Evolutionary conservation across 768 basidiomycete genomes (phyloP).

Genomic region (Tricholoma sp.): DNA sequence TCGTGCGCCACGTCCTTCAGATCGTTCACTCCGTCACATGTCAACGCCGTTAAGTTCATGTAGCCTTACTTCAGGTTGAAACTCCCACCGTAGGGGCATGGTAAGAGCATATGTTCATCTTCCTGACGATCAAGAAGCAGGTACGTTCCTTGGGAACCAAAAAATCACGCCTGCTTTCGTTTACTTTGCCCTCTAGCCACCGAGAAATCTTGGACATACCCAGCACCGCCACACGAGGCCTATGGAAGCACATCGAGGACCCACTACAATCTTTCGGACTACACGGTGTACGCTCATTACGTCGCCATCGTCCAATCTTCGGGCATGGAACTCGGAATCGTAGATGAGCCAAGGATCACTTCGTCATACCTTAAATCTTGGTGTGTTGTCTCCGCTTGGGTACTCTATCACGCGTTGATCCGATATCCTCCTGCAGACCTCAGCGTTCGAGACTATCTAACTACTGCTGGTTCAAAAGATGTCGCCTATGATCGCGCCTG

Average conservation of each 20-base stretch:
- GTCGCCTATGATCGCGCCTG: not conserved
- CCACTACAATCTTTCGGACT: not conserved
- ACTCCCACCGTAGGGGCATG: not conserved
- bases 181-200: not conserved
- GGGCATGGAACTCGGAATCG: slow-evolving; percentile 8
- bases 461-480: not conserved
- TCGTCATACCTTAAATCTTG: slow-evolving; percentile 14
- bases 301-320: slow-evolving; percentile 13
- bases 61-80: not conserved
- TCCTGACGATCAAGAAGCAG: not conserved
- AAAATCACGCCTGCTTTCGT: not conserved
- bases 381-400: not conserved
- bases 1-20: not conserved
- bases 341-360: slow-evolving; percentile 1
- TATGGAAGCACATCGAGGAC: not conserved
- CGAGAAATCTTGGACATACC: not conserved
- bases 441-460: not conserved
- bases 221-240: not conserved
- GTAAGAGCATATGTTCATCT: not conserved
- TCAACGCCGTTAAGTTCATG: not conserved
- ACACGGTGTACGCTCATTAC: not conserved
- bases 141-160: not conserved
- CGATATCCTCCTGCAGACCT: not conserved
- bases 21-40: not conserved
- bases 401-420: not conserved